Conservation (phyloP, 345 rosid genomes). For the Diplotaxis tenuifolia region DNA sequence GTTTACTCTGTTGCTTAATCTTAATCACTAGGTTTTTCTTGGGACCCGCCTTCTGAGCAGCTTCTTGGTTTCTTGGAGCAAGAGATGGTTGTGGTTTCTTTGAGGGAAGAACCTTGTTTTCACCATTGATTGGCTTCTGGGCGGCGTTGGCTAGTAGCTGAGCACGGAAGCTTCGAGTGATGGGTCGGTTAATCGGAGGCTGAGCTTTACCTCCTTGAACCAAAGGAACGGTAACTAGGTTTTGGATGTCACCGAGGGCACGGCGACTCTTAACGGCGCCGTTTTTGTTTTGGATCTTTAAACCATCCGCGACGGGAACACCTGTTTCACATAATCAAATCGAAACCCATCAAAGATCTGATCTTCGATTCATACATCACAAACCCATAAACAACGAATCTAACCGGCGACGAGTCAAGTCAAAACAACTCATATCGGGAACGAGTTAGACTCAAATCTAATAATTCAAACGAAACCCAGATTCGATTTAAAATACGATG, state of each 20-base stretch:
- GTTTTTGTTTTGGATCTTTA: slow-evolving; percentile 56
- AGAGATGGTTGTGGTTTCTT: slow-evolving; percentile 20
- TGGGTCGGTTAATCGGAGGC: slow-evolving; percentile 33
- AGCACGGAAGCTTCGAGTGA: slow-evolving; percentile 37
- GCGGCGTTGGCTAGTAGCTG: slow-evolving; percentile 33
- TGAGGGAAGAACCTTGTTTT: slow-evolving; percentile 13
- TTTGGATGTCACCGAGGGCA: slow-evolving; percentile 91
- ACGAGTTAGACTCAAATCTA: not conserved
- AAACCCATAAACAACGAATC: too few species aligned
- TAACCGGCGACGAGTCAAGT: too few species aligned
- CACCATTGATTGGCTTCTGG: slow-evolving; percentile 10
- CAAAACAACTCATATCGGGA: not conserved
- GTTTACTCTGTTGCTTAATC: not conserved
- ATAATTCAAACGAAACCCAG: not conserved
- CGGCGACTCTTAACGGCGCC: slow-evolving; percentile 57
- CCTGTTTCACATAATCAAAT: not conserved
- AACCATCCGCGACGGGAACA: slow-evolving; percentile 33
- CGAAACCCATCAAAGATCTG: not conserved
- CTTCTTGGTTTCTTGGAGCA: slow-evolving; percentile 23
- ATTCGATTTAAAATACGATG: not conserved
- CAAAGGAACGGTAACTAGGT: slow-evolving; percentile 52
- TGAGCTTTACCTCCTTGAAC: slow-evolving; percentile 48
- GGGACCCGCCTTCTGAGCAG: not conserved
- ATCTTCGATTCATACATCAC: too few species aligned
- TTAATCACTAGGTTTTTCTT: slow-evolving; percentile 22